Evolutionary conservation across 768 basidiomycete species (phyloP).

Genomic region (Terana coerulea): DNA sequence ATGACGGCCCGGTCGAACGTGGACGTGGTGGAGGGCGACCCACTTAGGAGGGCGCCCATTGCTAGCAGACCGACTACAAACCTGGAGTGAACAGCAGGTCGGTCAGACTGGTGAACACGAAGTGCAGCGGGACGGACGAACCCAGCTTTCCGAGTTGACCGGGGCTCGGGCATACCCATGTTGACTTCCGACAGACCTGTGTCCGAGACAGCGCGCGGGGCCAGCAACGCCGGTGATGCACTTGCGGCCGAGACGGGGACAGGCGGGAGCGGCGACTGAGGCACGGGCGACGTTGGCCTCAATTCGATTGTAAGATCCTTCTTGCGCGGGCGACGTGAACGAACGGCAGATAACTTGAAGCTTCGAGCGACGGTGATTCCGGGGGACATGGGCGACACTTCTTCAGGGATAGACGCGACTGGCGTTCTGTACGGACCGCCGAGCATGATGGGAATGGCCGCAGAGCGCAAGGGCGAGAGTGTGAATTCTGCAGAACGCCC

Average conservation of each 20-base stretch:
- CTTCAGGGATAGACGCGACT: background rate
- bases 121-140: background rate
- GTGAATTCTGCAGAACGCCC: background rate
- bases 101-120: background rate
- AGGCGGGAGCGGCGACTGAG: background rate
- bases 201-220: background rate
- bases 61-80: conserved; percentile 5
- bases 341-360: background rate
- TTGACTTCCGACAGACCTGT: background rate
- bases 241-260: background rate
- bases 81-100: background rate
- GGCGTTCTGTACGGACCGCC: background rate
- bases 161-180: background rate
- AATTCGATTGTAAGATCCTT: background rate
- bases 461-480: background rate
- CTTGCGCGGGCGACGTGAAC: background rate
- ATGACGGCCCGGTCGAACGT: no score
- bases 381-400: background rate
- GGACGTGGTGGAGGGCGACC: conserved; percentile 1
- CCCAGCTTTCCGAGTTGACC: conserved; percentile 4
- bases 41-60: conserved; percentile 1
- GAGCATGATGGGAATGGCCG: conserved; percentile 1
- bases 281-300: background rate
- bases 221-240: background rate
- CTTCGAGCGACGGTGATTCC: background rate